Conservation (phyloP, 1,139 yeast genomes). For the Candida sanyaensis region DNA sequence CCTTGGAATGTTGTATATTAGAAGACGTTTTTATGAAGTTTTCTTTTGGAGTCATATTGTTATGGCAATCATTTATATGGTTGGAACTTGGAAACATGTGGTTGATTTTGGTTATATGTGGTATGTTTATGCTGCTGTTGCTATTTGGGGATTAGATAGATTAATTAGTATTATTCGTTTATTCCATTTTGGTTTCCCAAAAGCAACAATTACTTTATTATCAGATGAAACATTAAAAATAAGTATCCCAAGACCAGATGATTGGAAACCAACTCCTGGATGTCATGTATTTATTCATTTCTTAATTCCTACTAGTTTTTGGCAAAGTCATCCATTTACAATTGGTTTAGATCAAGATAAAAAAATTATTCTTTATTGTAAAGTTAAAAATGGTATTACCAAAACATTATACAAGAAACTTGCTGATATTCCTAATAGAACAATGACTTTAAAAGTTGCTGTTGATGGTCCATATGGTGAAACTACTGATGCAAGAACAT, state of each 20-base stretch:
- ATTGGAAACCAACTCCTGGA: conserved; percentile 51
- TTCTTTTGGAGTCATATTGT: conserved; percentile 64
- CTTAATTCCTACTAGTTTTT: conserved; percentile 53
- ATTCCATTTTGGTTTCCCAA: conserved; percentile 46
- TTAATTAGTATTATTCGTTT: conserved; percentile 51
- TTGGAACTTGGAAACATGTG: conserved; percentile 64
- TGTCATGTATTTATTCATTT: conserved; percentile 64
- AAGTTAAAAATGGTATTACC: conserved; percentile 41
- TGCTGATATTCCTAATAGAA: conserved; percentile 23
- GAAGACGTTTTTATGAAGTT: conserved; percentile 62
- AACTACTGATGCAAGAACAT: conserved; percentile 26
- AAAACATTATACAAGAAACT: conserved; percentile 31
- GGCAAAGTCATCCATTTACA: conserved; percentile 78
- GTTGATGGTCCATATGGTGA: conserved; percentile 46
- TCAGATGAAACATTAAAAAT: conserved; percentile 48
- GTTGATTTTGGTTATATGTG: conserved; percentile 48
- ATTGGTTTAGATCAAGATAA: conserved; percentile 30
- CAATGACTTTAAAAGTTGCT: conserved; percentile 29
- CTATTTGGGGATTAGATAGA: conserved; percentile 67
- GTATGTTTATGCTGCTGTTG: conserved; percentile 53
- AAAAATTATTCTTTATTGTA: conserved; percentile 27
- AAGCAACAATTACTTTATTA: conserved; percentile 44
- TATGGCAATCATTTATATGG: conserved; percentile 55
- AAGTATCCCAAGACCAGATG: conserved; percentile 36
- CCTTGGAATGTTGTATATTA: conserved; percentile 51